phyloP scores from a whole-genome alignment of 495 filamentous ascomycete species.

The Aspergillus panamensis region DNA sequence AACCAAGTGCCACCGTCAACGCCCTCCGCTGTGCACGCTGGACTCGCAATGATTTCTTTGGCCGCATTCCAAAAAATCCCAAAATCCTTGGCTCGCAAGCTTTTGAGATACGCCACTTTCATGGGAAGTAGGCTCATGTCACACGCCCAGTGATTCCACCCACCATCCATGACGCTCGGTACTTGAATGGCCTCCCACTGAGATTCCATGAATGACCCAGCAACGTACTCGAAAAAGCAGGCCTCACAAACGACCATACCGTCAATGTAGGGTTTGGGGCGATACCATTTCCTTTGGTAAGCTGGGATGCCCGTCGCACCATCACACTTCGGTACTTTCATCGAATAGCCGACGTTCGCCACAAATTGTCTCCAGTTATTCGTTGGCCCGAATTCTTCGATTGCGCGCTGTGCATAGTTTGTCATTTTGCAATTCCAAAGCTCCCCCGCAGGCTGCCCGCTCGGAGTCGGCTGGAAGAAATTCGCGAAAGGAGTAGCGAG shows the following conservation, averaged over 20 bases:
- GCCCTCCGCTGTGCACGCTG: not conserved
- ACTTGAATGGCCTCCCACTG: not conserved
- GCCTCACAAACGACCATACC: not conserved
- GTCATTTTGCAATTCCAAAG: constrained; percentile 1
- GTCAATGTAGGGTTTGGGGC: not conserved
- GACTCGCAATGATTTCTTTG: not conserved
- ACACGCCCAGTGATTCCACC: not conserved
- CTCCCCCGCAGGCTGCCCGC: not conserved
- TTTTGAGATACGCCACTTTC: not conserved
- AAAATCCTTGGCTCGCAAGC: not conserved
- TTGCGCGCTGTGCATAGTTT: not conserved
- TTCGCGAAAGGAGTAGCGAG: not conserved
- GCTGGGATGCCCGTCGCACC: not conserved
- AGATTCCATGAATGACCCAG: not conserved
- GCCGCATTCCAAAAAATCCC: constrained; percentile 1
- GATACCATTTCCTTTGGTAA: not conserved
- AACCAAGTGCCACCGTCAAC: not conserved
- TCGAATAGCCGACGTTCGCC: not conserved
- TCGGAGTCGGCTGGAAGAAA: not conserved
- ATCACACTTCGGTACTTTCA: not conserved
- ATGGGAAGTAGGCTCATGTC: not conserved
- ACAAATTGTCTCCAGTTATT: not conserved
- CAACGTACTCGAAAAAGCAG: not conserved
- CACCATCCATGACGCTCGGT: not conserved
- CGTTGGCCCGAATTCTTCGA: not conserved